Evolutionary conservation across 1,284 basidiomycete species (phyloP).

Genomic region (Moniliella sp.): DNA sequence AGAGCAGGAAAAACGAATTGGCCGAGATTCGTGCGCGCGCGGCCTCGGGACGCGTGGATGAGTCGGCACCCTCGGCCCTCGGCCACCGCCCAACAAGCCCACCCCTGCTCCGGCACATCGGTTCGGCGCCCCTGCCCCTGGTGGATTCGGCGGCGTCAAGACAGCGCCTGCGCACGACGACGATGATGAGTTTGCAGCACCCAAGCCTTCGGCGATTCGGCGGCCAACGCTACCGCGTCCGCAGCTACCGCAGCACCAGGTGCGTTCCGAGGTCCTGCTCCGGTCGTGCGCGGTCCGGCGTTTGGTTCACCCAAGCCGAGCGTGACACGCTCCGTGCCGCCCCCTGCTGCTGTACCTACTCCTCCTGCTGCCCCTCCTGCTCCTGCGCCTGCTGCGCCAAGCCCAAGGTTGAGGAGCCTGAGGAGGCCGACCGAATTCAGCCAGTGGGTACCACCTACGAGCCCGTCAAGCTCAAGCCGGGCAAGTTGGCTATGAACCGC

Average conservation of each 20-base stretch:
- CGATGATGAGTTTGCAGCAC: no score
- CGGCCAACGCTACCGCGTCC: not conserved
- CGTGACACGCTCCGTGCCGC: no score
- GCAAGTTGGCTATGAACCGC: constrained; percentile 25
- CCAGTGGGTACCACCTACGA: constrained; percentile 30
- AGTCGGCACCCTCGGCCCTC: constrained; percentile 1
- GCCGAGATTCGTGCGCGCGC: constrained; percentile 16
- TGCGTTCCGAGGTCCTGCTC: no score
- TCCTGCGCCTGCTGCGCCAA: constrained; percentile 2
- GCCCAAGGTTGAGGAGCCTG: constrained; percentile 1
- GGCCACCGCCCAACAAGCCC: no score
- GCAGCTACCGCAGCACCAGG: not conserved
- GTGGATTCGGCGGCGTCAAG: constrained; percentile 7
- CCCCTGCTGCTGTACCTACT: not conserved
- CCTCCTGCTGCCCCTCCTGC: constrained; percentile 1
- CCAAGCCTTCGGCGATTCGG: no score
- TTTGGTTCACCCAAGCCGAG: no score
- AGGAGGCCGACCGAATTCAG: constrained; percentile 23
- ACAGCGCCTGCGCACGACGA: no score
- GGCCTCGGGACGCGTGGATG: constrained; percentile 3
- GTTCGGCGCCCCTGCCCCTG: constrained; percentile 6
- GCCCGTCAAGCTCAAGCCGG: constrained; percentile 25
- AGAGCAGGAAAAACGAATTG: constrained; percentile 21
- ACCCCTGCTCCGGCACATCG: no score
- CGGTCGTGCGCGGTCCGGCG: no score